Conservation (phyloP, 176 grass and related monocot genomes). For the Thalia dealbata region DNA sequence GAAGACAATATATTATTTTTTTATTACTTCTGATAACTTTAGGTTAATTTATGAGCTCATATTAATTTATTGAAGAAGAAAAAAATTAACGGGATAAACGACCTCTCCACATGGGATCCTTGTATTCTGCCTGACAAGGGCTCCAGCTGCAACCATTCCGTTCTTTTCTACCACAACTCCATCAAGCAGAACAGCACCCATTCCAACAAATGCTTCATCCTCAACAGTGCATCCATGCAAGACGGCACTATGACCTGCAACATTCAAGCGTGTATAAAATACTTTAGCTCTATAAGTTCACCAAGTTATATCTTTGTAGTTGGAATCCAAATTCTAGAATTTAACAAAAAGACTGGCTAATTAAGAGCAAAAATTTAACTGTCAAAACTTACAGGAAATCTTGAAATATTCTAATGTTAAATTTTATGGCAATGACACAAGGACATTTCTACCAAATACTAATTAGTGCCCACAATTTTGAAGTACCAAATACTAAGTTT, state of each 20-base stretch:
- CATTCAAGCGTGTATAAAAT: conserved; percentile 1
- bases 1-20: background rate
- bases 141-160: conserved; percentile 75
- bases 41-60: background rate
- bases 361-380: background rate
- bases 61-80: background rate
- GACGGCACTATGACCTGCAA: conserved; percentile 72
- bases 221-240: conserved; percentile 85
- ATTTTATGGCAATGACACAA: background rate
- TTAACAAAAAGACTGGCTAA: background rate
- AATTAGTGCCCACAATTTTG: background rate
- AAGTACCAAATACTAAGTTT: background rate
- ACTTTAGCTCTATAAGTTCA: background rate
- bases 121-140: conserved; percentile 89
- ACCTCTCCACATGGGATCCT: conserved; percentile 91
- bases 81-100: conserved; percentile 11
- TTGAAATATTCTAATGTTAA: background rate
- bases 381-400: background rate
- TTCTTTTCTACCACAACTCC: conserved; percentile 91
- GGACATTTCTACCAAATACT: background rate
- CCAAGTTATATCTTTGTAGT: background rate
- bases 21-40: background rate
- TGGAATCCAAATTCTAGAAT: background rate
- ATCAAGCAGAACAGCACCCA: conserved; percentile 82
- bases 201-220: conserved; percentile 92